Base-by-base conservation (phyloP, 768 basidiomycete species). In the Russula sp. region DNA sequence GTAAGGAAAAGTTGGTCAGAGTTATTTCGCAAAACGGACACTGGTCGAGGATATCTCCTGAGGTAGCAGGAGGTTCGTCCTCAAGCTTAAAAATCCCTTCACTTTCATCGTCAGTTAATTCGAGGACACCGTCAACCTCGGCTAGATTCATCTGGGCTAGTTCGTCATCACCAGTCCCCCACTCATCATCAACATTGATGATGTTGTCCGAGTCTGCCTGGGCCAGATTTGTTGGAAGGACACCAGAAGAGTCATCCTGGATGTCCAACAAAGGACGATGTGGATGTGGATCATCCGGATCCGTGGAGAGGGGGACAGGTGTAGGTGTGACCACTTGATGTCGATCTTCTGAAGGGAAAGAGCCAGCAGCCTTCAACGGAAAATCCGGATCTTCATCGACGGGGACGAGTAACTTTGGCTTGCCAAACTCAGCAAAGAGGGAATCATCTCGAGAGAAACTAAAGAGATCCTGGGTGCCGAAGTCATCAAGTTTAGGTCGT, bases 151-250 rank as follows among this genome's bases (percentile, higher is more conserved):
- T 71, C 72, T 7, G 59, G 35, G 56, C 58, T 9, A 79, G 71
- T 70, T 87, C 91, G 65, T 93, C 91, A 66, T 92, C 90, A 11
- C 83, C 88, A 67, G 76, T 83, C 46, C 76, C 82, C 89, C 90
- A 91, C 7, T 84, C 83, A 36, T 80, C 79, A 18, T 75, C 76
- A 29, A 66, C 69, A 42, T 57, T 50, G 10, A 66, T 61, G 25
- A 57, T 34, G 22, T 22, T 25, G 3, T 58, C 32, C 42, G 18
- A 16, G 25, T 34, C 58, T 38, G 22, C 43, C 20, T 14, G 13
- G 32, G 38, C 11, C 11, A 22, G 3, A 14, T 42, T 43, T 9
- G 29, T 32, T 7, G 53, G 16, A 22, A 14, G 29, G 2, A 25
- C 14, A 29, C 2, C 20, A 6, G 60, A 39, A 29, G 14, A 20